Conservation (phyloP, 805 yeast species). For the Starmera quercuum region DNA sequence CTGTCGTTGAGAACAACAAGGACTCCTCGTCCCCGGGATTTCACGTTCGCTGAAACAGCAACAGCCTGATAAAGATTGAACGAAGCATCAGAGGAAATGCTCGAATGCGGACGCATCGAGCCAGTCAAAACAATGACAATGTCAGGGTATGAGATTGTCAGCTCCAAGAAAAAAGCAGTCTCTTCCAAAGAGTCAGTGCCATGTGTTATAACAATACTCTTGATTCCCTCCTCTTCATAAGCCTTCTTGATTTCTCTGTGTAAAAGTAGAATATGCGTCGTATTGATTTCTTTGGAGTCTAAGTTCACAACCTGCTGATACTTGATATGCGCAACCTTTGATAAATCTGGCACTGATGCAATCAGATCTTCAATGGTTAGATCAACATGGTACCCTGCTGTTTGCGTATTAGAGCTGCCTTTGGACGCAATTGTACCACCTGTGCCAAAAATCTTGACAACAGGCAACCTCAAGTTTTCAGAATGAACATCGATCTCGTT, state of each 20-base stretch:
- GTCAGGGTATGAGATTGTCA: slow-evolving; percentile 36
- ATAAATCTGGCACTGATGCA: slow-evolving; percentile 47
- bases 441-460: slow-evolving; percentile 44
- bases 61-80: slow-evolving; percentile 68
- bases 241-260: slow-evolving; percentile 39
- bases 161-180: slow-evolving; percentile 56
- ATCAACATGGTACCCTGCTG: slow-evolving; percentile 49
- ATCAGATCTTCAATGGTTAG: slow-evolving; percentile 44
- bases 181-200: slow-evolving; percentile 70
- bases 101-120: slow-evolving; percentile 67
- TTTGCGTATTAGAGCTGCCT: slow-evolving; percentile 37
- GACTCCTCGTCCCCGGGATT: slow-evolving; percentile 50
- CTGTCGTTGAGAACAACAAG: slow-evolving; percentile 61
- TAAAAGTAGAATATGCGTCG: slow-evolving; percentile 35
- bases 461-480: slow-evolving; percentile 14
- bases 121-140: slow-evolving; percentile 65
- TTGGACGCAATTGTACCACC: slow-evolving; percentile 57
- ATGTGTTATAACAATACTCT: slow-evolving; percentile 60
- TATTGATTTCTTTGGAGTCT: slow-evolving; percentile 52
- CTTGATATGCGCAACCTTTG: slow-evolving; percentile 43
- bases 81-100: slow-evolving; percentile 65
- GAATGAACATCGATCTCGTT: slow-evolving; percentile 20
- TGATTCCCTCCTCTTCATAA: slow-evolving; percentile 30
- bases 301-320: slow-evolving; percentile 58
- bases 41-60: slow-evolving; percentile 46